These are phyloP conservation scores for Botrytis medusae DNA, from an alignment of 2,329 filamentous ascomycete genomes.

Conservation along the genomic window DNA sequence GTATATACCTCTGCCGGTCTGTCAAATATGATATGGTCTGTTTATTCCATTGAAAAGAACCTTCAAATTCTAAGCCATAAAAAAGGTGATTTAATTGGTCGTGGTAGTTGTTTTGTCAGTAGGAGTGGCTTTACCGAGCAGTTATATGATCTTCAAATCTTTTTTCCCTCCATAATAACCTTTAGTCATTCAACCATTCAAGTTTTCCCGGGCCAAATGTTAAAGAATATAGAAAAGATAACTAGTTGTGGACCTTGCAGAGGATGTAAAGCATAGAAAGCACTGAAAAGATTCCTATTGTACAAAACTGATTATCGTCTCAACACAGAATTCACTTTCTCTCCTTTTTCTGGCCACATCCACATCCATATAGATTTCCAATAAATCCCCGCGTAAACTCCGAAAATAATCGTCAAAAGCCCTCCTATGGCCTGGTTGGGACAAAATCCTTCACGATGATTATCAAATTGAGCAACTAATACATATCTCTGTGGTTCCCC, in stretches of 20 bases:
- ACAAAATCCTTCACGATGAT: not conserved
- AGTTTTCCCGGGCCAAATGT: accelerated
- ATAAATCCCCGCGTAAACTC: no score
- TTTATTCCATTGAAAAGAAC: not conserved
- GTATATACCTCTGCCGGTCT: not conserved
- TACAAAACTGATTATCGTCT: not conserved
- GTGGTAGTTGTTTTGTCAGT: not conserved
- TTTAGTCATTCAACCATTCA: not conserved
- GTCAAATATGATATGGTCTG: not conserved
- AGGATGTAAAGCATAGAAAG: not conserved
- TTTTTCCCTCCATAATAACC: not conserved
- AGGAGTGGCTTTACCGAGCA: not conserved
- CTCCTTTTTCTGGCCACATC: not conserved
- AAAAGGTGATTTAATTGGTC: no score
- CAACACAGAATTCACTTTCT: not conserved
- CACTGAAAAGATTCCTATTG: not conserved
- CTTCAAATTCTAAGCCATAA: not conserved
- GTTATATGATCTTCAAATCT: not conserved
- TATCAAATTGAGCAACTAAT: not conserved
- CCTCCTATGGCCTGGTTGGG: not conserved
- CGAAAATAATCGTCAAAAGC: not conserved
- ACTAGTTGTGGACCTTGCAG: not conserved
- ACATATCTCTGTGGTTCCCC: not conserved
- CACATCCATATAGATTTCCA: no score
- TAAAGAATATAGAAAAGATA: not conserved